phyloP scores from a whole-genome alignment of 768 basidiomycete genomes.

The Panus rudis region DNA sequence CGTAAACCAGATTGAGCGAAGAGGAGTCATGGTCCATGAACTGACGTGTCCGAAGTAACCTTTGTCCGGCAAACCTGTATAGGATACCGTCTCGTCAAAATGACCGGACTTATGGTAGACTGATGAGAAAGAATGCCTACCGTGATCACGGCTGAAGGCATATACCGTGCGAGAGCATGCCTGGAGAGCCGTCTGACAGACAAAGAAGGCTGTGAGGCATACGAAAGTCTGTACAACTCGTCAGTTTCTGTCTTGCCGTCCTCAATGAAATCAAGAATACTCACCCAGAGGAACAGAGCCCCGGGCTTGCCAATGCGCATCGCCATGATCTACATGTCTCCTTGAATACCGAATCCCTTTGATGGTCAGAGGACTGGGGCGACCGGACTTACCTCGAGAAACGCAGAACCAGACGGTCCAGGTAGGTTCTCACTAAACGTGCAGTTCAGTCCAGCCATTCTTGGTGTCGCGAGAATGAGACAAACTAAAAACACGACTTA shows the following conservation, averaged over 20 bases:
- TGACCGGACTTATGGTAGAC: too few relatives aligned
- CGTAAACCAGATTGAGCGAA: conserved; percentile 71
- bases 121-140: too few relatives aligned
- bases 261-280: conserved; percentile 8
- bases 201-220: conserved; percentile 83
- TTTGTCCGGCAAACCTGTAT: conserved; percentile 72
- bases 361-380: not conserved
- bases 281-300: conserved; percentile 72
- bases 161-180: conserved; percentile 76
- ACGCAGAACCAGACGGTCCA: conserved; percentile 62
- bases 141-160: conserved; percentile 77
- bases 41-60: conserved; percentile 72
- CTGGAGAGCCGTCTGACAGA: conserved; percentile 72
- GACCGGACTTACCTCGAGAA: conserved; percentile 53
- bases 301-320: conserved; percentile 71
- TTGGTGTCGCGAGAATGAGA: too few relatives aligned
- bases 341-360: too few relatives aligned
- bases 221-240: conserved; percentile 47
- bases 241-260: not conserved
- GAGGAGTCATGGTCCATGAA: conserved; percentile 58
- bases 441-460: too few relatives aligned
- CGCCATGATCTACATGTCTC: conserved; percentile 76
- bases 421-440: conserved; percentile 50
- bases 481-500: conserved; percentile 28
- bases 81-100: too few relatives aligned